phyloP scores from a whole-genome alignment of 192 early-diverging fungal species.

The Coemansia sp. region DNA sequence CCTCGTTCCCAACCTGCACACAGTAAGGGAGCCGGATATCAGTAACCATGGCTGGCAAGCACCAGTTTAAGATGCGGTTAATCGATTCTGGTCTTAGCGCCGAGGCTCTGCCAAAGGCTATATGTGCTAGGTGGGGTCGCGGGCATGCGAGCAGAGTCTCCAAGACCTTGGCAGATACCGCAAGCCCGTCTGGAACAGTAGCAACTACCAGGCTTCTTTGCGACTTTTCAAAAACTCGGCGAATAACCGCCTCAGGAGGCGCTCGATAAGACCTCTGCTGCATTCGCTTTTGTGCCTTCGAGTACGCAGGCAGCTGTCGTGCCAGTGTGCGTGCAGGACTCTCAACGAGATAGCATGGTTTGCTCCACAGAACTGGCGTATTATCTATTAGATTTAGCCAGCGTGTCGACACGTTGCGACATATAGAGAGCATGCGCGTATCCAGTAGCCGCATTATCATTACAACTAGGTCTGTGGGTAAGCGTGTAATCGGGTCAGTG shows the following conservation, averaged over 20 bases:
- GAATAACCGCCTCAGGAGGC: conserved; percentile 21
- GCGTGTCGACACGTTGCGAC: conserved; percentile 30
- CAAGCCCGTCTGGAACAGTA: conserved; percentile 16
- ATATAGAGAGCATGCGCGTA: conserved; percentile 18
- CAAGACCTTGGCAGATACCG: conserved; percentile 8
- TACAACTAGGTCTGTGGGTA: conserved; percentile 28
- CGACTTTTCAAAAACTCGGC: conserved; percentile 21
- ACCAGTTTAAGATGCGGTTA: conserved; percentile 22
- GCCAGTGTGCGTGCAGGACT: not conserved
- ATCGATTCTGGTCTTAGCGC: not conserved
- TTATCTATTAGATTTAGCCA: conserved; percentile 35
- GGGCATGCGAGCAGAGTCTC: conserved; percentile 18
- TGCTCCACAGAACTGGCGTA: conserved; percentile 35
- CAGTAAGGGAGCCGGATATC: conserved; percentile 33
- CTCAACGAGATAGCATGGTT: conserved; percentile 1
- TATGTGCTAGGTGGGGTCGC: conserved; percentile 21
- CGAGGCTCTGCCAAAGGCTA: conserved; percentile 15
- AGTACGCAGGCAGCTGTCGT: conserved; percentile 33
- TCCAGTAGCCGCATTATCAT: conserved; percentile 27
- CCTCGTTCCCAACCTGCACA: conserved; percentile 4
- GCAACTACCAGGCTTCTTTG: conserved; percentile 15
- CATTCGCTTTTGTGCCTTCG: conserved; percentile 14
- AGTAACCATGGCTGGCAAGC: conserved; percentile 15
- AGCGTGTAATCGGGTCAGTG: conserved; percentile 19
- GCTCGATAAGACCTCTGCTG: not conserved